These are phyloP conservation scores for Forsythia suspensa DNA, from an alignment of 257 asterid genomes.

Conservation along the genomic window DNA sequence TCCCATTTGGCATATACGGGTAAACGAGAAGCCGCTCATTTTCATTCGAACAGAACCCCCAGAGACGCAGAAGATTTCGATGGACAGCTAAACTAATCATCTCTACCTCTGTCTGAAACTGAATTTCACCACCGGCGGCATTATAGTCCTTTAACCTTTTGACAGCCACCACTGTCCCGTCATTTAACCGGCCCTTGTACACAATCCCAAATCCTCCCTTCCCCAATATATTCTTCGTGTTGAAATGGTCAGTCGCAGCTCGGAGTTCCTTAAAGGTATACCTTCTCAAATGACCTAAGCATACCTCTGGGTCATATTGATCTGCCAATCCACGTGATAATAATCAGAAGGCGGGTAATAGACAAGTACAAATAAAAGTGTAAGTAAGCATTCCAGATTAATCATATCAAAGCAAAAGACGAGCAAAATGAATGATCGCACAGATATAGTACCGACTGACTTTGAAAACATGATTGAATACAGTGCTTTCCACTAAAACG, in stretches of 20 bases:
- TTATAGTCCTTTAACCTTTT: conserved; percentile 83
- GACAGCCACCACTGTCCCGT: conserved; percentile 89
- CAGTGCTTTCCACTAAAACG: neutral
- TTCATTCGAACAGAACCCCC: conserved; percentile 91
- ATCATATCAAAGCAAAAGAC: neutral
- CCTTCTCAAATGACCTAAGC: conserved; percentile 84
- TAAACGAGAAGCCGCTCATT: conserved; percentile 85
- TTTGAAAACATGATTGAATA: too few species aligned
- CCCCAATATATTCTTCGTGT: conserved; percentile 77
- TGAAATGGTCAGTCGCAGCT: conserved; percentile 83
- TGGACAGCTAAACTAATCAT: conserved; percentile 90
- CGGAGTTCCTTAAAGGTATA: conserved; percentile 86
- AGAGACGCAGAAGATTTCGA: conserved; percentile 82
- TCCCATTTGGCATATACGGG: conserved; percentile 87
- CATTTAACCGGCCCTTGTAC: conserved; percentile 69
- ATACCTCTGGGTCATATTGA: conserved; percentile 87
- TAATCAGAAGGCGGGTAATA: neutral
- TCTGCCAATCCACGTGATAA: conserved; percentile 44
- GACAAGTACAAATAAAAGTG: neutral
- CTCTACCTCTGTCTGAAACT: conserved; percentile 95
- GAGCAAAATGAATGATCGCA: neutral
- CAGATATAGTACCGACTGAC: too few species aligned
- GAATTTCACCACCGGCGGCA: conserved; percentile 86
- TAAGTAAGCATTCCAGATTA: neutral
- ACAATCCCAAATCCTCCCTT: conserved; percentile 93